A percentile compares a stretch with the other conserved stretches of the same genome.
Evolutionary conservation across 345 rosid genomes (phyloP).

Genomic region (Nasturtium officinale): DNA sequence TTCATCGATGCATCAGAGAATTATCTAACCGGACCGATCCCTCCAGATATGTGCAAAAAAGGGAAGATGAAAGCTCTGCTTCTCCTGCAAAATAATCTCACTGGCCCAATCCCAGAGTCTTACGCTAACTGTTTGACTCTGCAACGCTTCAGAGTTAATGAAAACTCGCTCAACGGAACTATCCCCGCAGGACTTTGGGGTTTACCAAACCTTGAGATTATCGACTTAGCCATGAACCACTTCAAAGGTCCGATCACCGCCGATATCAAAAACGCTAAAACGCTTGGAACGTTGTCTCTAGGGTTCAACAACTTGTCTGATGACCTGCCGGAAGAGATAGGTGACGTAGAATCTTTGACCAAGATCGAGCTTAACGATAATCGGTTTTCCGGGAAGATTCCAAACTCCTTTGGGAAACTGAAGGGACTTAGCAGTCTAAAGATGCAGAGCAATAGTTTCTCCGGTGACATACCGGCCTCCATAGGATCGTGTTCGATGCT

Average conservation of each 20-base stretch:
- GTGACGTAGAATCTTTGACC: constrained; percentile 49
- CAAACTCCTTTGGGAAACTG: constrained; percentile 56
- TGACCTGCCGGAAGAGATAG: constrained; percentile 70
- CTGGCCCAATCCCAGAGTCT: constrained; percentile 72
- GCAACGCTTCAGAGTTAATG: constrained; percentile 68
- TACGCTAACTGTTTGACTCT: constrained; percentile 66
- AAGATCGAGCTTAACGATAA: constrained; percentile 60
- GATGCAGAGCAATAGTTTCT: constrained; percentile 64
- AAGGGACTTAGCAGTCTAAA: constrained; percentile 55
- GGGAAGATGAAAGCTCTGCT: constrained; percentile 71
- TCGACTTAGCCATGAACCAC: constrained; percentile 63
- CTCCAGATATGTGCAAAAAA: constrained; percentile 84
- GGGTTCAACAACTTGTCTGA: constrained; percentile 68
- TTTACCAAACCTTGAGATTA: constrained; percentile 59
- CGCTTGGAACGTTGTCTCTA: constrained; percentile 49
- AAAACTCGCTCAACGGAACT: constrained; percentile 64
- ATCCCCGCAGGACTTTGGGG: constrained; percentile 90
- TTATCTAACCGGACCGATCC: constrained; percentile 67
- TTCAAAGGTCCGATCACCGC: constrained; percentile 63
- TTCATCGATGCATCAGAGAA: constrained; percentile 89
- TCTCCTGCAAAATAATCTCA: constrained; percentile 68
- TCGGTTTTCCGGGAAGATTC: constrained; percentile 64
- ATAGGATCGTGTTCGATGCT: constrained; percentile 65
- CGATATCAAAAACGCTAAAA: constrained; percentile 61
- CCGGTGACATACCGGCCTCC: constrained; percentile 64